Evolutionary conservation across 352 stramenopile genomes (phyloP), one percentile per base, ranked within the genome.

Genomic region (Phytopythium ostracodes): DNA sequence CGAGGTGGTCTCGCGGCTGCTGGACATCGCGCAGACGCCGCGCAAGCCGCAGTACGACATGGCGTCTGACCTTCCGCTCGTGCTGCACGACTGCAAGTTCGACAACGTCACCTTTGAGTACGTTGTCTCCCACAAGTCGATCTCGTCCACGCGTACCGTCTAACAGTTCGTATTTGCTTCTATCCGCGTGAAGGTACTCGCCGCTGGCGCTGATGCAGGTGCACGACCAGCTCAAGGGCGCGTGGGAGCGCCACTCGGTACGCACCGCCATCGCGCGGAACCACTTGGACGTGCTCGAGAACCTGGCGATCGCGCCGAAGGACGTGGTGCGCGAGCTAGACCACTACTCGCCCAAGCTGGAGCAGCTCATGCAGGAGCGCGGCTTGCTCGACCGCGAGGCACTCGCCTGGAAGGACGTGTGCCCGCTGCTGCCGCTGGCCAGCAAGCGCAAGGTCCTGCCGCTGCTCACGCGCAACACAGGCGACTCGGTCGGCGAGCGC

Each of bases 71-170:
- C 69, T 81, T 18, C 94, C 96, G 43, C 87, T 99, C 56, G 96
- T 99, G n/a, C 75, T 99, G 10, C 97, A 99, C 70, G 85, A 98
- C 65, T 99, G 98, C 73, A 76, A 84, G 47, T 99, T 98, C 71
- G 77, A 87, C 17, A 83, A 93, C 67, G 66, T 98, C 33, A 18
- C 75, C 40, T 96, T 98, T 55, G 60, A 81, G 58, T 88, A 70
- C 58, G 62, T 79, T 17, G 40, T 22, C 17, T 20, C 17, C 22
- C 24, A 59, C 35, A 22, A n/a, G 17, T 56, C 29, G 27, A 40
- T n/a, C 15, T 20, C 15, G 11, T 18, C 7, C 35, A 7, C 40
- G 25, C 15, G 2, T n/a, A 7, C 4, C 51, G 4, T 58, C 20
- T 64, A 40, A 11, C 59, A 2, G 33, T 14, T 38, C 33, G 3